These are phyloP conservation scores for Pyrenula massariospora DNA, from an alignment of 495 filamentous ascomycete species.

Conservation along the genomic window DNA sequence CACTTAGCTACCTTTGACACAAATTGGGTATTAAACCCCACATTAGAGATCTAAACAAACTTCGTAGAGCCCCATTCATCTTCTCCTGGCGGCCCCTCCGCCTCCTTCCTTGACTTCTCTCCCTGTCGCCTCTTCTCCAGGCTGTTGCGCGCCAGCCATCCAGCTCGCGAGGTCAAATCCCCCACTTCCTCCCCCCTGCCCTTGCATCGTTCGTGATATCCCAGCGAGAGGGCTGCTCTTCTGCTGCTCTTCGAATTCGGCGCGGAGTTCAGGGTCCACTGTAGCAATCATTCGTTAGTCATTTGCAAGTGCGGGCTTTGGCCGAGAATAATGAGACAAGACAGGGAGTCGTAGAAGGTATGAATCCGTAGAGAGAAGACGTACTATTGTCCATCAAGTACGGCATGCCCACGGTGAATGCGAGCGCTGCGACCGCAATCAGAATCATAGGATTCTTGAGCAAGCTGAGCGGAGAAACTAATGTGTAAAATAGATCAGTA, in stretches of 20 bases:
- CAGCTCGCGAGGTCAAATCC: conserved; percentile 75
- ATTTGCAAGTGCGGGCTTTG: too few relatives aligned
- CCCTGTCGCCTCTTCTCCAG: conserved; percentile 13
- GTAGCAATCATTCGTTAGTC: conserved; percentile 2
- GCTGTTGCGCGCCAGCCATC: conserved; percentile 45
- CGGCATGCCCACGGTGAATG: conserved; percentile 76
- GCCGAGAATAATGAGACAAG: too few relatives aligned
- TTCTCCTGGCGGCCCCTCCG: conserved; percentile 22
- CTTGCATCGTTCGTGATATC: conserved; percentile 24
- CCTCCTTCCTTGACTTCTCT: conserved; percentile 23
- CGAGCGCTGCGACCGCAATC: conserved; percentile 70
- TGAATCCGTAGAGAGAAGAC: conserved; percentile 28
- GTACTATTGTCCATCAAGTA: conserved; percentile 91
- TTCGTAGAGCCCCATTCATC: too few relatives aligned
- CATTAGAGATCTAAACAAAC: too few relatives aligned
- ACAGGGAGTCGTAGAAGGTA: too few relatives aligned
- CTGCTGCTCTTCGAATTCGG: conserved; percentile 84
- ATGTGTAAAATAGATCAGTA: conserved; percentile 1
- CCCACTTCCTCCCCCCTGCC: conserved; percentile 18
- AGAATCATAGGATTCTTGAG: conserved; percentile 94
- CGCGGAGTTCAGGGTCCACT: conserved; percentile 94
- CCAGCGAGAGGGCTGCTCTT: conserved; percentile 55
- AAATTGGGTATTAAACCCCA: too few relatives aligned
- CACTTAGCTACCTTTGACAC: too few relatives aligned
- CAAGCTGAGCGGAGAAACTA: conserved; percentile 52